Evolutionary conservation across 768 basidiomycete genomes (phyloP).

Genomic region (Clavulina sp.): DNA sequence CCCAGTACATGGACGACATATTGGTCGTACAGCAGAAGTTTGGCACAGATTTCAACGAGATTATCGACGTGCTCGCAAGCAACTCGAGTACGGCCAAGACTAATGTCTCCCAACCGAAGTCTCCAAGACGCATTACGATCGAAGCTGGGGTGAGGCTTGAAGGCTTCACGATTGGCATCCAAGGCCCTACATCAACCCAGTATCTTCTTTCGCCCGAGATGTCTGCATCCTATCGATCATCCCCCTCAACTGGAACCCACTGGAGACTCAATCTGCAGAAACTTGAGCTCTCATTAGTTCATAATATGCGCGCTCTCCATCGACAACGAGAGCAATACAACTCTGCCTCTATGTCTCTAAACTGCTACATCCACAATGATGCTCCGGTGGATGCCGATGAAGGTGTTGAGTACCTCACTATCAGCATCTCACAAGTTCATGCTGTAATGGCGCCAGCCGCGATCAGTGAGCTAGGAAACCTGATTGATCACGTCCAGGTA

Average conservation of each 20-base stretch:
- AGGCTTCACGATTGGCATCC: constrained; percentile 66
- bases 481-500: constrained; percentile 72
- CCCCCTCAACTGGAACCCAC: constrained; percentile 20
- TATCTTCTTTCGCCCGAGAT: constrained; percentile 63
- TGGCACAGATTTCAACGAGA: constrained; percentile 73
- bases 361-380: constrained; percentile 30
- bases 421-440: constrained; percentile 59
- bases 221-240: constrained; percentile 38
- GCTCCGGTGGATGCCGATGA: constrained; percentile 2
- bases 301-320: constrained; percentile 35
- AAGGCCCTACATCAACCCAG: constrained; percentile 53
- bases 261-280: constrained; percentile 63
- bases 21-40: constrained; percentile 77
- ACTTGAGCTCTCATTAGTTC: constrained; percentile 69
- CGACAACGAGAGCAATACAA: constrained; percentile 29
- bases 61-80: constrained; percentile 44
- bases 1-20: constrained; percentile 68
- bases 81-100: constrained; percentile 20
- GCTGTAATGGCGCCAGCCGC: constrained; percentile 92
- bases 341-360: constrained; percentile 73
- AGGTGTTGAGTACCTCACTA: constrained; percentile 18
- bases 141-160: constrained; percentile 27
- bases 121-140: neutral
- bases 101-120: neutral
- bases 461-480: constrained; percentile 77